Base-by-base conservation (phyloP, 805 yeast species). In the Candida orba region DNA sequence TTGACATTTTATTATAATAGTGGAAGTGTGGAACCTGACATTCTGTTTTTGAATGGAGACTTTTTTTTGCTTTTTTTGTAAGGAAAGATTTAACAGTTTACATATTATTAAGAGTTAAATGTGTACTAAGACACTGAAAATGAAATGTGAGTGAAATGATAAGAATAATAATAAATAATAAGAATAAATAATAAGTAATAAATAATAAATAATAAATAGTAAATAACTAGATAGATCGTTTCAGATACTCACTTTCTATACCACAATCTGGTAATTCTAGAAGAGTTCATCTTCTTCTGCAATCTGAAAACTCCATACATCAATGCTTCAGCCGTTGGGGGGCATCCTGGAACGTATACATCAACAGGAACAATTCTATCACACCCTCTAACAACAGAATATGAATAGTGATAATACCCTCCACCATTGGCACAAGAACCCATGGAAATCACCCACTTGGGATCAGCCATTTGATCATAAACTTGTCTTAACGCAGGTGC, bases 381-480 rank as follows among this genome's bases (percentile, higher is more conserved):
- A 59, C 93, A 88, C 40, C 95, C 95, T 61, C 95, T 75, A 20
- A 87, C 95, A 23, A 87, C 95, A 35, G 89, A 76, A 68, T 86
- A 86, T 10, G 93, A 83, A 67, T 86, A 86, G 65, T 86, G 95
- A 69, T 86, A 86, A 68, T 86, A 86, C 30, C 95, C 95, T 48
- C 95, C 95, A 50, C 95, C 95, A 62, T 86, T 86, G 50, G 95
- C 95, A 69, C 95, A 86, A 8, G 91, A 82, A 39, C 95, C 95
- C 95, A 86, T 86, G 45, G 93, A 84, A 56, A 86, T 86, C 41
- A 87, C 95, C 95, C 95, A 86, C 68, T 90, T 79, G 38, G 95
- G 95, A 55, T 84, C 93, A 31, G 95, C 88, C 95, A 87, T 87
- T 68, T 86, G 95, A 65, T 86, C 95, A 65, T 87, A 86, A 30